Conservation (phyloP, 164 flowering plant species). For the Berberis thunbergii region DNA sequence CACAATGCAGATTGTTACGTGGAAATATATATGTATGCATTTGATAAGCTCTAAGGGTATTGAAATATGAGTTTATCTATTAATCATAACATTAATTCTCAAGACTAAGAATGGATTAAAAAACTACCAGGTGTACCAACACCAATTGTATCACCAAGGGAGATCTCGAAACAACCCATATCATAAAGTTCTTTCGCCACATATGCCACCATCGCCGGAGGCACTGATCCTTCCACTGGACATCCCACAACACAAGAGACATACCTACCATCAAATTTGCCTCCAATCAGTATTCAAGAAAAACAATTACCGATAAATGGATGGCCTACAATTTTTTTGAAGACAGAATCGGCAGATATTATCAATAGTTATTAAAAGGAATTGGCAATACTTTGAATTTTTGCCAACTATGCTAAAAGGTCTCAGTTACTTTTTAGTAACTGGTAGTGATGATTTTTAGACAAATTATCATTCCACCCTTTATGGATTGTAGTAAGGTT, state of each 20-base stretch:
- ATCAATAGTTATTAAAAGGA: too few relatives aligned
- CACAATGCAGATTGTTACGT: too few relatives aligned
- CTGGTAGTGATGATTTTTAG: too few relatives aligned
- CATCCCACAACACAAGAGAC: constrained; percentile 93
- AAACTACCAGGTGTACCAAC: constrained; percentile 94
- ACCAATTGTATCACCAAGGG: constrained; percentile 95
- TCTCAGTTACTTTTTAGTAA: too few relatives aligned
- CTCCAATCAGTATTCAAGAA: constrained; percentile 3
- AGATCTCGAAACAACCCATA: constrained; percentile 98
- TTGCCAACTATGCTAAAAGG: too few relatives aligned
- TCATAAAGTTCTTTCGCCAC: constrained; percentile 81
- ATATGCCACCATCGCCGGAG: constrained; percentile 84
- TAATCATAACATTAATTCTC: neutral
- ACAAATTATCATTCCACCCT: too few relatives aligned
- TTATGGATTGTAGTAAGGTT: too few relatives aligned
- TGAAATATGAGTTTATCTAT: too few relatives aligned
- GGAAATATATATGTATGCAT: too few relatives aligned
- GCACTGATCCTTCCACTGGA: constrained; percentile 79
- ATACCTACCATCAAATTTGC: constrained; percentile 39
- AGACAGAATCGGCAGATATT: too few relatives aligned
- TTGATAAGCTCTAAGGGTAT: too few relatives aligned
- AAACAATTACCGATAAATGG: neutral
- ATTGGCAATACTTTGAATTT: too few relatives aligned
- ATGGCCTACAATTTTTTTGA: neutral
- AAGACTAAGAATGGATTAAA: neutral